phyloP scores from a whole-genome alignment of 345 rosid species.

The thale cress (Arabidopsis thaliana) region DNA sequence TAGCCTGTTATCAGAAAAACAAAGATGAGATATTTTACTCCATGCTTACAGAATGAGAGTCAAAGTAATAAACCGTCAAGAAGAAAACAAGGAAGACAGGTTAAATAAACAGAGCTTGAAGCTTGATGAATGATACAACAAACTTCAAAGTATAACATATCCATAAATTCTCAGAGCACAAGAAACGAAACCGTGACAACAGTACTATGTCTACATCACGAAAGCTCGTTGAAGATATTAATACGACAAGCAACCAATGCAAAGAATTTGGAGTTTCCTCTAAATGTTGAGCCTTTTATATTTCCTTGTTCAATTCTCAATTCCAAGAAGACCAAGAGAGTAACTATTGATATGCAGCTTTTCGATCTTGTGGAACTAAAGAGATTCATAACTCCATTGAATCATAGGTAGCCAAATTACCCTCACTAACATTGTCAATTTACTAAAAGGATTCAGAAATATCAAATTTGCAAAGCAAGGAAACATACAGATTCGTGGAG shows the following conservation, averaged over 20 bases:
- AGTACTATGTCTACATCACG: neutral
- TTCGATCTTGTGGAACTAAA: neutral
- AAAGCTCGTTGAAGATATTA: neutral
- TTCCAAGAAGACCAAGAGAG: neutral
- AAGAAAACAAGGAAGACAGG: conserved; percentile 18
- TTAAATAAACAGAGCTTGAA: conserved; percentile 13
- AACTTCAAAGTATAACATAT: neutral
- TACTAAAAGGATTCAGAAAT: conserved; percentile 1
- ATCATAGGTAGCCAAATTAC: neutral
- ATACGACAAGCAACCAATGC: conserved; percentile 7
- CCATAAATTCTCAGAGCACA: neutral
- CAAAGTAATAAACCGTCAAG: conserved; percentile 3
- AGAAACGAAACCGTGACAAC: conserved; percentile 18
- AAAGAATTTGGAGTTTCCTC: neutral
- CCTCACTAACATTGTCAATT: neutral
- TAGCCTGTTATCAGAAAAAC: conserved; percentile 58
- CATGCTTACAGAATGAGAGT: neutral
- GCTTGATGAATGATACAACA: conserved; percentile 22
- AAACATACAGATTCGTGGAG: conserved; percentile 81
- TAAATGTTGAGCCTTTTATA: conserved; percentile 11
- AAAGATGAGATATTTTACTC: conserved; percentile 6
- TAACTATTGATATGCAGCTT: conserved; percentile 19
- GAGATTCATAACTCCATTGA: conserved; percentile 1
- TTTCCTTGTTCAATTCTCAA: neutral
- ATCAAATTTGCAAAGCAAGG: conserved; percentile 12